Percentiles rank a stretch among this genome's conserved stretches.
These are phyloP conservation scores for Geotrichum restrictum DNA, from an alignment of 1,139 yeast species.

Conservation along the genomic window DNA sequence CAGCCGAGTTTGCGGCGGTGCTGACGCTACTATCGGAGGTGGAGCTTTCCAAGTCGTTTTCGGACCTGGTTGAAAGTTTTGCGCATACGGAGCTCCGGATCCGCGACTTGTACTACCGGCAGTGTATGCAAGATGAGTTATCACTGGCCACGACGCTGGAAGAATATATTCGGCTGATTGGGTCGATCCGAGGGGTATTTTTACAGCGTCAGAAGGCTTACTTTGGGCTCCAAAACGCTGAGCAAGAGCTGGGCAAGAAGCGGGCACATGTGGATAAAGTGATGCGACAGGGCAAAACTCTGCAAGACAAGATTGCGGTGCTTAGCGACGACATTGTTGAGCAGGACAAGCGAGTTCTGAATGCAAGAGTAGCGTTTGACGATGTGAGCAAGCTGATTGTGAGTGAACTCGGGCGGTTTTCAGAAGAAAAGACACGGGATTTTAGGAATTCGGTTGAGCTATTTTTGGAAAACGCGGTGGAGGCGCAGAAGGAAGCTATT, in stretches of 20 bases:
- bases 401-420: constrained; percentile 65
- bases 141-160: constrained; percentile 85
- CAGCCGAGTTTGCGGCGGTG: constrained; percentile 59
- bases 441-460: constrained; percentile 89
- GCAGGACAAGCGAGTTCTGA: constrained; percentile 55
- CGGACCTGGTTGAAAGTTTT: constrained; percentile 58
- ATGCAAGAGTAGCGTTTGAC: constrained; percentile 57
- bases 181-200: constrained; percentile 70
- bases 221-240: constrained; percentile 54
- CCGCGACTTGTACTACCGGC: constrained; percentile 71
- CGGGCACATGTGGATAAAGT: constrained; percentile 52
- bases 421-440: constrained; percentile 72
- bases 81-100: constrained; percentile 69
- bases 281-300: constrained; percentile 38
- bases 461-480: constrained; percentile 84
- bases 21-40: constrained; percentile 60
- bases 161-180: constrained; percentile 75
- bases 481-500: constrained; percentile 89
- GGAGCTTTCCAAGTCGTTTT: constrained; percentile 68
- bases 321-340: constrained; percentile 56
- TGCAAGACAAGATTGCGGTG: constrained; percentile 54
- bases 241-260: constrained; percentile 48
- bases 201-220: constrained; percentile 72
- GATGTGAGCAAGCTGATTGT: constrained; percentile 61
- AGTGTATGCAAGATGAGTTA: constrained; percentile 78